These are phyloP conservation scores for Massariosphaeria phaeospora DNA, from an alignment of 495 filamentous ascomycete genomes.

Conservation along the genomic window DNA sequence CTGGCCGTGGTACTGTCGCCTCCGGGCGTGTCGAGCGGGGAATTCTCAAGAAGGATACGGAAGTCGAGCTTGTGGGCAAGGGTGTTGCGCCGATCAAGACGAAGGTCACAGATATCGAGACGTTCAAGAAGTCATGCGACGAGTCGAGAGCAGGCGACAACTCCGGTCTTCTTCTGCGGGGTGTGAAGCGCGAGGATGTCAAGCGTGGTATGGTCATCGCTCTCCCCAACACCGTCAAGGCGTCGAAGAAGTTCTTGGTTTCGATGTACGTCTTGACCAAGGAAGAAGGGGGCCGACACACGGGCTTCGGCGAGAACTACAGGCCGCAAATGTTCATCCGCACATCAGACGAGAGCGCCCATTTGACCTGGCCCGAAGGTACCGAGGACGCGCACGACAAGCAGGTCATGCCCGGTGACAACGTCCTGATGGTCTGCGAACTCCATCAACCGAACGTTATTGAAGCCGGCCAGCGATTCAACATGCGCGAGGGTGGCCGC, in stretches of 20 bases:
- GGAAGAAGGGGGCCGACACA: constrained; percentile 95
- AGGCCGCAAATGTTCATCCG: constrained; percentile 91
- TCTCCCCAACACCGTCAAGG: constrained; percentile 68
- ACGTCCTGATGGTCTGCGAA: constrained; percentile 88
- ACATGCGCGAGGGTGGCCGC: constrained; percentile 90
- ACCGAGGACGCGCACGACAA: constrained; percentile 57
- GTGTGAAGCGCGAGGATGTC: constrained; percentile 90
- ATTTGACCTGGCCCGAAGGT: constrained; percentile 77
- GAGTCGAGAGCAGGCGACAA: constrained; percentile 93
- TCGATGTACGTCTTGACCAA: constrained; percentile 96
- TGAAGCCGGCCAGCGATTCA: constrained; percentile 88
- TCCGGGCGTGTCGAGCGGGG: constrained; percentile 98
- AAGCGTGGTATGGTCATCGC: constrained; percentile 88
- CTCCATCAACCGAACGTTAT: constrained; percentile 77
- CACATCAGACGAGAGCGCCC: constrained; percentile 82
- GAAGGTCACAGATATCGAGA: constrained; percentile 99
- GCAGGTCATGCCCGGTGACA: constrained; percentile 96
- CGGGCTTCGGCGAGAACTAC: constrained; percentile 89
- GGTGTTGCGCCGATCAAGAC: constrained; percentile 75
- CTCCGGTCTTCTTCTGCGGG: constrained; percentile 93
- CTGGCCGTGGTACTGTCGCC: constrained; percentile 93
- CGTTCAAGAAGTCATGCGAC: constrained; percentile 97
- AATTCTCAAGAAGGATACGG: constrained; percentile 79
- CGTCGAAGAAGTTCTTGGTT: constrained; percentile 82
- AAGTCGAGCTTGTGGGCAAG: constrained; percentile 91